Evolutionary conservation across 805 yeast species (phyloP).

Genomic region (Wickerhamiella hasegawae): DNA sequence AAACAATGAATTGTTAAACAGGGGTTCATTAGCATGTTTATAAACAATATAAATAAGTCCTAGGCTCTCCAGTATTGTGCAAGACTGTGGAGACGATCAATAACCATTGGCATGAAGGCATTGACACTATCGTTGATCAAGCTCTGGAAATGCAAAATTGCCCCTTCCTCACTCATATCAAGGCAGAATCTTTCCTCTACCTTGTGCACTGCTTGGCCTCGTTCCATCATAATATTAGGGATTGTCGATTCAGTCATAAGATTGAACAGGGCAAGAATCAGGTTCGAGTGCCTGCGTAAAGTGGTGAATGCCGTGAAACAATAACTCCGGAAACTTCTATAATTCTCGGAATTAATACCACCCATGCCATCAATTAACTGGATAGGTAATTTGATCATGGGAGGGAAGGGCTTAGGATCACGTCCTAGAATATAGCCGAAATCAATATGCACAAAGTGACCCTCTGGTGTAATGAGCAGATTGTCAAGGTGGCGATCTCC

Average conservation of each 20-base stretch:
- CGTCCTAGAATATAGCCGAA: constrained; percentile 93
- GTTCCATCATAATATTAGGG: constrained; percentile 77
- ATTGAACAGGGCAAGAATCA: constrained; percentile 80
- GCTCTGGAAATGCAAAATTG: constrained; percentile 85
- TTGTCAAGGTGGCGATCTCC: constrained; percentile 97
- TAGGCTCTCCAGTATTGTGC: constrained; percentile 97
- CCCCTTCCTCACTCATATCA: constrained; percentile 91
- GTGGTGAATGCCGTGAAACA: constrained; percentile 92
- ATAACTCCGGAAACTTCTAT: constrained; percentile 72
- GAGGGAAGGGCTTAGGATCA: constrained; percentile 98
- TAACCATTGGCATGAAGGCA: constrained; percentile 87
- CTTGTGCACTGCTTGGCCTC: constrained; percentile 71
- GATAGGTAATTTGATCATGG: constrained; percentile 91
- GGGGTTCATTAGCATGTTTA: too few species aligned
- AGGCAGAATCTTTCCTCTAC: constrained; percentile 88
- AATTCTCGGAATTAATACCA: constrained; percentile 73
- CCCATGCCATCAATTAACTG: constrained; percentile 98
- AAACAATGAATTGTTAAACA: too few species aligned
- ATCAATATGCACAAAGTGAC: constrained; percentile 93
- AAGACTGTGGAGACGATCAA: constrained; percentile 83
- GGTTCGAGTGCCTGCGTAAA: constrained; percentile 71
- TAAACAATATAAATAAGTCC: too few species aligned
- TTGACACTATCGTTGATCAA: constrained; percentile 87
- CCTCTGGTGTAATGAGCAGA: constrained; percentile 61
- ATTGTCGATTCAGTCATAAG: constrained; percentile 87